Base-by-base conservation (phyloP, 2,329 filamentous ascomycete genomes). In the Talaromyces piceae region DNA sequence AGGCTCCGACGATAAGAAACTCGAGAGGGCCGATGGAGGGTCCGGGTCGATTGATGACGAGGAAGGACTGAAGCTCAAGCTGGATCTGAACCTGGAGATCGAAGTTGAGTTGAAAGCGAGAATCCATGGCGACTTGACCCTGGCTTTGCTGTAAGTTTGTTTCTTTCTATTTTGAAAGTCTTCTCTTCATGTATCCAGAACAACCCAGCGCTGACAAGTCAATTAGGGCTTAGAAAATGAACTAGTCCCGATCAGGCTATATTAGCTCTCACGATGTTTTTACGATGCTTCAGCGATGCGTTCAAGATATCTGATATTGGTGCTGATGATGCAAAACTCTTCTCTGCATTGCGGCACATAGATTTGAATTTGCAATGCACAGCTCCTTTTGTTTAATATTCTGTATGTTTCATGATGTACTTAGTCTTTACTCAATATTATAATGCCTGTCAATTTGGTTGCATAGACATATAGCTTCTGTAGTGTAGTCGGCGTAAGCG, bases 61-160 rank as follows among this genome's bases (percentile, higher is more conserved):
- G 30, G 54, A 55, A 5, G 51, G 51, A 5, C 65, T 81, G 50
- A 72, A 76, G 56, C 60, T 81, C 63, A 68, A 77, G 56, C 58
- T 81, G 56, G 78, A 81, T 58, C 67, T 81, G 52, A 81, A 81
- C 58, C 68, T 81, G 51, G 78, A 81, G 59, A 76, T 81, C 62
- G 78, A 81, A 61, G 74, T 81, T 54, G 76, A 80, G 59, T 65
- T 81, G 49, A 81, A 81, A 69, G 78, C 78, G 16, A 80, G 78
- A 67, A 80, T 81, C 61, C 77, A 80, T 57, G 78, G 78, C 68
- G 78, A 81, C 61, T 66, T 81, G 47, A 81, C 80, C n/a, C 62
- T 83, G 49, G 79, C 67, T 50, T 60, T 73, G 39, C 63, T 73
- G 70, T 73, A 67, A 66, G 70, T 71, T 43, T 22, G 4, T 13